phyloP scores from a whole-genome alignment of 495 filamentous ascomycete species.

The Xylaria flabelliformis region DNA sequence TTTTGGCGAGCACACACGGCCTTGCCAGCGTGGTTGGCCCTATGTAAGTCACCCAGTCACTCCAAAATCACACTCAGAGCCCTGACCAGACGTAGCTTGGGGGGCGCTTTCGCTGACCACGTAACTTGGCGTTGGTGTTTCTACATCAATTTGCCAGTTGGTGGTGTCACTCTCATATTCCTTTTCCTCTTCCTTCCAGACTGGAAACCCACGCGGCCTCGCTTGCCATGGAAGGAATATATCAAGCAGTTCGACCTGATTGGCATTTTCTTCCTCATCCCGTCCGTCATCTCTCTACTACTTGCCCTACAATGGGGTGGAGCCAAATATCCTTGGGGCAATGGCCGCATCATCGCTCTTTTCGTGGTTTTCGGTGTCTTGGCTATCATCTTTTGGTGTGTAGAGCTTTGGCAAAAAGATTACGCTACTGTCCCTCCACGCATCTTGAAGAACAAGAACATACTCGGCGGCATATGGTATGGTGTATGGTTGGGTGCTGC shows the following conservation, averaged over 20 bases:
- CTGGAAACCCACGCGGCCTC: background rate
- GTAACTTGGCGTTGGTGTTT: conserved; percentile 34
- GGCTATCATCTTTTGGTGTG: conserved; percentile 62
- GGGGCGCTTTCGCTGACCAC: conserved; percentile 67
- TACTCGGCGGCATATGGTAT: conserved; percentile 53
- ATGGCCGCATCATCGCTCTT: conserved; percentile 70
- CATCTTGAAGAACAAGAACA: conserved; percentile 70
- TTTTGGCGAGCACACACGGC: conserved; percentile 73
- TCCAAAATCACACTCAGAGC: background rate
- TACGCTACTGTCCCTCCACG: conserved; percentile 73
- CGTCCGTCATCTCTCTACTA: conserved; percentile 62
- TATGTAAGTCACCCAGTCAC: conserved; percentile 39
- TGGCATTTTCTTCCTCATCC: conserved; percentile 72
- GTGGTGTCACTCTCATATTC: conserved; percentile 56
- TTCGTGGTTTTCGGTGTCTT: conserved; percentile 75
- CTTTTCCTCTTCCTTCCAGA: conserved; percentile 59
- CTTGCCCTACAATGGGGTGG: conserved; percentile 91
- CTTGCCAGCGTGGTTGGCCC: conserved; percentile 74
- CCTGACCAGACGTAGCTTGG: conserved; percentile 44
- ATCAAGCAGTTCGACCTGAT: conserved; percentile 66
- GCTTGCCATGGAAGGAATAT: conserved; percentile 52
- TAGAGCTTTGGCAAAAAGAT: conserved; percentile 69
- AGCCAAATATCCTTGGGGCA: conserved; percentile 68
- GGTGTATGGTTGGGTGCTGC: conserved; percentile 60
- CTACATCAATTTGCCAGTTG: conserved; percentile 67